Evolutionary conservation across 768 basidiomycete genomes (phyloP).

Genomic region (Kwoniella europaea): DNA sequence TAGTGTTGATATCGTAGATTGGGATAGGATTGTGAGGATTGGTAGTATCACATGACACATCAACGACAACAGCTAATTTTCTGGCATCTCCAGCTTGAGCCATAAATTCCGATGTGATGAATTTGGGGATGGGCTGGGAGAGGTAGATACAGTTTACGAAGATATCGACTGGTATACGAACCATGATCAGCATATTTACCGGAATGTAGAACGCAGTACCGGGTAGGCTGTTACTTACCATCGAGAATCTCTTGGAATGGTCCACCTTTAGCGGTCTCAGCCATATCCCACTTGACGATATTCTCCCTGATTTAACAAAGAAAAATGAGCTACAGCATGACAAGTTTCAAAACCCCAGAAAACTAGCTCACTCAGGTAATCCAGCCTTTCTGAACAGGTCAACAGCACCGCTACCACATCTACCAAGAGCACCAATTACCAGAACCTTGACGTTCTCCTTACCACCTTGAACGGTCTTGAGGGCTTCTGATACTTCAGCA

Average conservation of each 20-base stretch:
- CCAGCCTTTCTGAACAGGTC: conserved; percentile 95
- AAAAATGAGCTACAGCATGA: background rate
- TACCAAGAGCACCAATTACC: conserved; percentile 92
- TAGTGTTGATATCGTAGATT: conserved; percentile 90
- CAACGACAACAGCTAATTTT: conserved; percentile 80
- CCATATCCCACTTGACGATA: conserved; percentile 97
- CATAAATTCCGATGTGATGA: conserved; percentile 64
- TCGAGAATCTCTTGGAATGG: conserved; percentile 94
- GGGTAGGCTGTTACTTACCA: conserved; percentile 52
- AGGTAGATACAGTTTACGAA: conserved; percentile 99
- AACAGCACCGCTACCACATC: conserved; percentile 93
- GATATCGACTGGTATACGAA: conserved; percentile 71
- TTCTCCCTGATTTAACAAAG: conserved; percentile 67
- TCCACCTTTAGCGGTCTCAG: conserved; percentile 93
- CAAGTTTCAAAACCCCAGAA: background rate
- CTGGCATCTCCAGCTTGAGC: conserved; percentile 71
- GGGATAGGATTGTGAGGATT: conserved; percentile 98
- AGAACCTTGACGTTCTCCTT: conserved; percentile 70
- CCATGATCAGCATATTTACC: background rate
- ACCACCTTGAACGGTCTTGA: conserved; percentile 64
- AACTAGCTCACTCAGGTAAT: conserved; percentile 75
- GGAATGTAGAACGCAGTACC: background rate
- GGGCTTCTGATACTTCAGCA: conserved; percentile 67
- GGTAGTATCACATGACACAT: conserved; percentile 98
- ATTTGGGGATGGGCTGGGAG: conserved; percentile 61